Percentiles rank a stretch among this genome's conserved stretches.
phyloP scores from a whole-genome alignment of 352 stramenopile species.

The Phytophthora cactorum region DNA sequence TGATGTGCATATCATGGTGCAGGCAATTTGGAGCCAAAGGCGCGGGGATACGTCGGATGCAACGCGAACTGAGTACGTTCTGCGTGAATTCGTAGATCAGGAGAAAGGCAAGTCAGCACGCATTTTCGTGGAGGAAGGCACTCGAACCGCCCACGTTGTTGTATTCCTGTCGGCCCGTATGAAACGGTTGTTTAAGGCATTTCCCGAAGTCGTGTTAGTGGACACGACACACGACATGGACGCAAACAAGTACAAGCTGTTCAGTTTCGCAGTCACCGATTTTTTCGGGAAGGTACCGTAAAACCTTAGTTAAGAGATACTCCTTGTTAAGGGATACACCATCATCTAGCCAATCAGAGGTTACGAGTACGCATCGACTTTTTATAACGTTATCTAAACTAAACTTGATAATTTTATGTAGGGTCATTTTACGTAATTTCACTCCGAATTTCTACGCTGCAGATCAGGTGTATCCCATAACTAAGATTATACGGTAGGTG shows the following conservation, averaged over 20 bases:
- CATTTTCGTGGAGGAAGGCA: conserved; percentile 1
- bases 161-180: conserved; percentile 11
- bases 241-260: conserved; percentile 17
- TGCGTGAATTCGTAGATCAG: conserved; percentile 6
- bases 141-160: conserved; percentile 1
- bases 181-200: conserved; percentile 8
- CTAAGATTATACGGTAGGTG: too few relatives aligned
- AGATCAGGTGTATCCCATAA: too few relatives aligned
- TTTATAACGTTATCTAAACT: too few relatives aligned
- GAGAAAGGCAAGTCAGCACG: conserved; percentile 2
- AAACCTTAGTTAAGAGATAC: too few relatives aligned
- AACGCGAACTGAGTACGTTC: not conserved
- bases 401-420: too few relatives aligned
- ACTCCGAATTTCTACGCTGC: too few relatives aligned
- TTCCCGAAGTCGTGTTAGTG: conserved; percentile 8
- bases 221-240: conserved; percentile 7
- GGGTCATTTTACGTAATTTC: too few relatives aligned
- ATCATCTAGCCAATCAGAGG: too few relatives aligned
- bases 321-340: too few relatives aligned
- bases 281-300: conserved; percentile 8
- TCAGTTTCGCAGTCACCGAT: conserved; percentile 9
- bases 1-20: conserved; percentile 1
- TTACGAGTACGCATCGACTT: too few relatives aligned
- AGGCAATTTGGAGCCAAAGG: not conserved
- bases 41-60: not conserved